phyloP scores from a whole-genome alignment of 495 filamentous ascomycete species.

The Annulohypoxylon maeteangense region DNA sequence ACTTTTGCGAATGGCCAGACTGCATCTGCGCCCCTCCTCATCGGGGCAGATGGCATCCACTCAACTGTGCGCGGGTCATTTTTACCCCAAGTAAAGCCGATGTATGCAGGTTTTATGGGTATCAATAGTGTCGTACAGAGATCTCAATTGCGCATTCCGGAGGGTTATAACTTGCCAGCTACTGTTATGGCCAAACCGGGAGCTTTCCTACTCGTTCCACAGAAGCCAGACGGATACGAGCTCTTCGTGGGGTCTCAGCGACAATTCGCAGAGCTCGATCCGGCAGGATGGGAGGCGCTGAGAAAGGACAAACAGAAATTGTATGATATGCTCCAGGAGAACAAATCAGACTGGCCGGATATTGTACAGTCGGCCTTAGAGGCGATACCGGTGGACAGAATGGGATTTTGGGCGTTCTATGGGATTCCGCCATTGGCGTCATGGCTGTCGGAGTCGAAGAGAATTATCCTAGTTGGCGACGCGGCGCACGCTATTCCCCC shows the following conservation, averaged over 20 bases:
- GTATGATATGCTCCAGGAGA: conserved; percentile 37
- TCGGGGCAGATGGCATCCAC: conserved; percentile 64
- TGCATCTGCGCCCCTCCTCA: conserved; percentile 44
- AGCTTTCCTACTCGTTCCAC: conserved; percentile 60
- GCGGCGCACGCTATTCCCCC: conserved; percentile 58
- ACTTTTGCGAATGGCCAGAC: conserved; percentile 54
- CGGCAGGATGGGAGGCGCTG: conserved; percentile 18
- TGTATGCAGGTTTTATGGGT: conserved; percentile 37
- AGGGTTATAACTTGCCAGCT: conserved; percentile 54
- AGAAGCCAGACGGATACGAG: conserved; percentile 57
- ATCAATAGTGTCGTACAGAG: conserved; percentile 44
- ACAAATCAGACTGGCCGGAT: conserved; percentile 33
- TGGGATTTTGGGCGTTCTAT: conserved; percentile 37
- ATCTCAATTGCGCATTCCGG: conserved; percentile 31
- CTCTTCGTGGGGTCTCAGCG: conserved; percentile 57
- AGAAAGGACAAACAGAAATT: conserved; percentile 40
- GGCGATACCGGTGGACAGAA: conserved; percentile 10
- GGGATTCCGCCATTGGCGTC: conserved; percentile 23
- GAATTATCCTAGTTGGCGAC: conserved; percentile 54
- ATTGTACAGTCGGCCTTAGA: conserved; percentile 35
- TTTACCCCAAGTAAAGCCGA: conserved; percentile 21
- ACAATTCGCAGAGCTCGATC: conserved; percentile 22
- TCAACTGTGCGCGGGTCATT: conserved; percentile 52
- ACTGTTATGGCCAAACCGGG: conserved; percentile 56
- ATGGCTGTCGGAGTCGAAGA: conserved; percentile 49